These are phyloP conservation scores for Narthecium ossifragum DNA, from an alignment of 106 monocot genomes.

Conservation along the genomic window DNA sequence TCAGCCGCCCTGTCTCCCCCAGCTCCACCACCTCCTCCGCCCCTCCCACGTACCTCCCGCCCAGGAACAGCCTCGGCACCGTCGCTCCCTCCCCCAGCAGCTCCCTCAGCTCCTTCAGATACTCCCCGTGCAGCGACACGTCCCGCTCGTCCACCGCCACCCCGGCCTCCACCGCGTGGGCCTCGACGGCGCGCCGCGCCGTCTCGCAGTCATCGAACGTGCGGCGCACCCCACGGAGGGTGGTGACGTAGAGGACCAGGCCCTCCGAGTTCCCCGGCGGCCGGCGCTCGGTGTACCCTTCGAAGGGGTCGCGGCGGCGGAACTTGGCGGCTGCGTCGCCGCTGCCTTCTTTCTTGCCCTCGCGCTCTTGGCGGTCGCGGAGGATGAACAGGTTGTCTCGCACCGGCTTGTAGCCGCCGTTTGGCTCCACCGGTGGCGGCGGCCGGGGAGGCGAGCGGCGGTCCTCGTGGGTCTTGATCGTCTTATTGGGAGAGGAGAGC, in stretches of 20 bases:
- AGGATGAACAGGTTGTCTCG: conserved; percentile 71
- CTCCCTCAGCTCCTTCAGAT: conserved; percentile 71
- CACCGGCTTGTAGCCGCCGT: conserved; percentile 42
- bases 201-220: conserved; percentile 89
- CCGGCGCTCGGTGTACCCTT: conserved; percentile 38
- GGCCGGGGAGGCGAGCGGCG: neutral
- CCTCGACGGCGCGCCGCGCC: conserved; percentile 52
- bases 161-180: conserved; percentile 27
- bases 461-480: neutral
- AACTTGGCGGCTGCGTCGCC: conserved; percentile 26
- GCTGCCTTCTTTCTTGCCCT: conserved; percentile 19
- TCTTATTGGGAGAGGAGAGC: no score
- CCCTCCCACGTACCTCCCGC: conserved; percentile 81
- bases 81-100: conserved; percentile 42
- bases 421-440: no score
- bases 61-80: conserved; percentile 74
- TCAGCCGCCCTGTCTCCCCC: conserved; percentile 62
- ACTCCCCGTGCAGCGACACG: conserved; percentile 81
- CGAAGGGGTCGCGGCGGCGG: conserved; percentile 81
- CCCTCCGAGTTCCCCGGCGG: conserved; percentile 60
- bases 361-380: conserved; percentile 48
- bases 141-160: conserved; percentile 74
- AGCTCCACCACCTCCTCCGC: conserved; percentile 60
- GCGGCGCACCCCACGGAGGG: conserved; percentile 69
- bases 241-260: conserved; percentile 87